Evolutionary conservation across 1,284 basidiomycete species (phyloP).

Genomic region (Amylostereum areolatum): DNA sequence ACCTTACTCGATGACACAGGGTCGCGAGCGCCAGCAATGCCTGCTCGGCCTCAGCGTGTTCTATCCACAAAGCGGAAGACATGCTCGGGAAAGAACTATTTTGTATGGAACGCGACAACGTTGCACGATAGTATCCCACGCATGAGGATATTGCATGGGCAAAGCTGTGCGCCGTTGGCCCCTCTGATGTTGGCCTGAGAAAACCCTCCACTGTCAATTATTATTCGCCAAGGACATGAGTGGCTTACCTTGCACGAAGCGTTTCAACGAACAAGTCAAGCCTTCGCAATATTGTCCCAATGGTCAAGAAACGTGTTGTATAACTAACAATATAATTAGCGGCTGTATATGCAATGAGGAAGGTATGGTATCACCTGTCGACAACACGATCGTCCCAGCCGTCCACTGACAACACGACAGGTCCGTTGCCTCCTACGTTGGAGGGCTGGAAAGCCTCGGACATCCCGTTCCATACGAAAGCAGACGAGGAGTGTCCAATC

Average conservation of each 20-base stretch:
- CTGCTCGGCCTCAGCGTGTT: conserved; percentile 46
- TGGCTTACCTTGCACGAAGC: conserved; percentile 38
- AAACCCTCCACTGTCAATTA: conserved; percentile 1
- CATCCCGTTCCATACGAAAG: conserved; percentile 53
- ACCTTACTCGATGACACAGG: conserved; percentile 52
- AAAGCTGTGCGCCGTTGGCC: conserved; percentile 58
- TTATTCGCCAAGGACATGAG: background rate
- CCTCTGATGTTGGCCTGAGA: conserved; percentile 34
- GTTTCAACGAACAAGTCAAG: conserved; percentile 46
- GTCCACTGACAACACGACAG: conserved; percentile 37
- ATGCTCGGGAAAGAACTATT: conserved; percentile 17
- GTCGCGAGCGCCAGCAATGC: conserved; percentile 43
- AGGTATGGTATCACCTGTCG: conserved; percentile 31
- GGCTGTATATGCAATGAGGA: background rate
- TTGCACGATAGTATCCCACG: conserved; percentile 42
- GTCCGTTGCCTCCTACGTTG: conserved; percentile 21
- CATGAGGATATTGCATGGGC: conserved; percentile 55
- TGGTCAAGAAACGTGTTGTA: conserved; percentile 51
- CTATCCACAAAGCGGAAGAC: conserved; percentile 44
- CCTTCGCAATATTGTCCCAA: conserved; percentile 61
- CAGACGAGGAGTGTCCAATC: conserved; percentile 57
- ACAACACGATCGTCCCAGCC: conserved; percentile 50
- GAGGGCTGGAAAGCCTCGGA: conserved; percentile 44
- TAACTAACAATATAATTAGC: conserved; percentile 31
- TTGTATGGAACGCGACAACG: conserved; percentile 28